Base-by-base conservation (phyloP, 768 basidiomycete species). In the Mycena haematopus region DNA sequence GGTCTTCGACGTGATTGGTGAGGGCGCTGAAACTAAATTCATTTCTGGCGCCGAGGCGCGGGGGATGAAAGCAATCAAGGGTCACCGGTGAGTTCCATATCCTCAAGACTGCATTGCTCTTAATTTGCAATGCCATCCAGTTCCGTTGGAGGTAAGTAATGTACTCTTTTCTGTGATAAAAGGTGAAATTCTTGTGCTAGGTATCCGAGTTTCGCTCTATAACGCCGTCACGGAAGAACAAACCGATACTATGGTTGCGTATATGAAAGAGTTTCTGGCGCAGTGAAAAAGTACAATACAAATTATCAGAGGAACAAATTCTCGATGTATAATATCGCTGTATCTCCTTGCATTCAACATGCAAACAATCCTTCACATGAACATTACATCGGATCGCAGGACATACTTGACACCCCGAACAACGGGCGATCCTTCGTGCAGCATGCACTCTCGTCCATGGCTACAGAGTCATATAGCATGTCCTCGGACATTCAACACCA, bases 11-110 rank as follows among this genome's bases (percentile, higher is more conserved):
- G 79, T 96, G 14, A 66, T 86, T 14, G 91, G 88, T 0, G 88
- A 92, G n/a, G 90, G 83, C 1, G 82, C 80, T 21, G 81, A 97
- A 74, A 84, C 85, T 69, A 76, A 78, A 68, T 99, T 98, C 74
- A 73, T 99, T 66, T 80, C 83, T 21, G 93, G 91, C 11, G 96
- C 96, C 0, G 90, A 94, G 71, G 80, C 79, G 68, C 79, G 75
- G 60, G 93, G 92, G 0, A 88, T 99, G 84, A 89, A 87, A 69
- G 92, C 91, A 35, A 77, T 97, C 58, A 96, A 94, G 74, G 97
- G 97, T 0, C 97, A 99, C 79, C 84, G 96, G 87, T 94, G 71
- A 67, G 92, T 79, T 29, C 5, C 24, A 14, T 36, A 29, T 65
- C 38, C 56, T 21, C 31, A 5, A 15, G 44, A 21, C 15, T 19